A percentile compares a stretch with the other conserved stretches of the same genome.
phyloP scores from a whole-genome alignment of 305 asterid species.

The Fraxinus sp. region DNA sequence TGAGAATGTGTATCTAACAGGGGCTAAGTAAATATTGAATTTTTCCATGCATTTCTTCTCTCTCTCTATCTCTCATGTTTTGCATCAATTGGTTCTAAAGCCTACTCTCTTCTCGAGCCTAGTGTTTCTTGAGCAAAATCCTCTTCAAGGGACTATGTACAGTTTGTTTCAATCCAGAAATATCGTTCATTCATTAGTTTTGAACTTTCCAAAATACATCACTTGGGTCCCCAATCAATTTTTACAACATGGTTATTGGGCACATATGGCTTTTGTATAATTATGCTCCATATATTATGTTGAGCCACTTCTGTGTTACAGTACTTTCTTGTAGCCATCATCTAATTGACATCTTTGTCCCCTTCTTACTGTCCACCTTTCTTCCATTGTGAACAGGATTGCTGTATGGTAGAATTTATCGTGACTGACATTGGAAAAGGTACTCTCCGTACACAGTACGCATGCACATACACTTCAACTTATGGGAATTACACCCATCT shows the following conservation, averaged over 20 bases:
- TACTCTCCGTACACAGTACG: conserved; percentile 15
- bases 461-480: neutral
- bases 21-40: neutral
- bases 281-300: neutral
- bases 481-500: neutral
- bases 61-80: neutral
- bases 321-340: conserved; percentile 1
- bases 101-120: neutral
- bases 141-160: neutral
- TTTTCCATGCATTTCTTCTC: neutral
- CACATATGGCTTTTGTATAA: conserved; percentile 3
- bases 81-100: neutral
- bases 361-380: conserved; percentile 20
- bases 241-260: conserved; percentile 6
- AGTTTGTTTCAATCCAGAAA: neutral
- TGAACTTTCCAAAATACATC: neutral
- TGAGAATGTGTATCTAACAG: no score
- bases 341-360: conserved; percentile 6
- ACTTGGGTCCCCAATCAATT: neutral
- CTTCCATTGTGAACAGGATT: conserved; percentile 50
- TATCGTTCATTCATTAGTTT: neutral
- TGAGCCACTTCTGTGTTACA: neutral
- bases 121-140: neutral
- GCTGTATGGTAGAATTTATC: conserved; percentile 64
- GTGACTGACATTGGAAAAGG: conserved; percentile 78